A percentile compares a stretch with the other conserved stretches of the same genome.
phyloP scores from a whole-genome alignment of 2,329 filamentous ascomycete genomes.

The Scytalidium sp. region DNA sequence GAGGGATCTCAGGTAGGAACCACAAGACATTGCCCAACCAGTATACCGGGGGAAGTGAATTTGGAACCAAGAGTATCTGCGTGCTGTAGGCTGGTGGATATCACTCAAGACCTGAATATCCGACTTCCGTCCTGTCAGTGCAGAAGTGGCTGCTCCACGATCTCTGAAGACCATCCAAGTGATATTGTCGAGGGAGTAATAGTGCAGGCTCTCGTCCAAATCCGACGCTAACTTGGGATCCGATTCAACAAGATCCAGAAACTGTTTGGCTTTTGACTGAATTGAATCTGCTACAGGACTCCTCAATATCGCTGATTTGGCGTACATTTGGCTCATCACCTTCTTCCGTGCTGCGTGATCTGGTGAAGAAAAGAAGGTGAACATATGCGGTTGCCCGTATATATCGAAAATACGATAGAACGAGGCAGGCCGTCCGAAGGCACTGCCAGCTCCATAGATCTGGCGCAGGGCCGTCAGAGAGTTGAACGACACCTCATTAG shows the following conservation, averaged over 20 bases:
- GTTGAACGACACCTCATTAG: conserved; percentile 30
- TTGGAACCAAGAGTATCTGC: conserved; percentile 45
- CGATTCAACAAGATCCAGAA: conserved; percentile 36
- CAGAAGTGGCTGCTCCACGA: conserved; percentile 37
- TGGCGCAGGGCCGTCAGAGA: conserved; percentile 41
- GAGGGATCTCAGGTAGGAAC: conserved; percentile 26
- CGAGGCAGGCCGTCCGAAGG: conserved; percentile 38
- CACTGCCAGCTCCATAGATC: conserved; percentile 52
- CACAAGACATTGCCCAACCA: conserved; percentile 42
- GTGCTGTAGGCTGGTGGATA: conserved; percentile 43
- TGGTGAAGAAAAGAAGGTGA: conserved; percentile 42
- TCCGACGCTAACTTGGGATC: conserved; percentile 34
- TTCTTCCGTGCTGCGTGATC: conserved; percentile 50
- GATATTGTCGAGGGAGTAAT: conserved; percentile 50
- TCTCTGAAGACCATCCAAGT: conserved; percentile 49
- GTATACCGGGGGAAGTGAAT: conserved; percentile 43
- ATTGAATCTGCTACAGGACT: conserved; percentile 27
- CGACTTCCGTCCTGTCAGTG: conserved; percentile 33
- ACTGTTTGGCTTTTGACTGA: conserved; percentile 36
- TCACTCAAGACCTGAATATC: conserved; percentile 43
- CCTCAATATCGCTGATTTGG: conserved; percentile 43
- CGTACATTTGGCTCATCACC: conserved; percentile 48
- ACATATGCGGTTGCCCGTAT: conserved; percentile 48
- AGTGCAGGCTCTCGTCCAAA: conserved; percentile 48
- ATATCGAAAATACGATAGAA: conserved; percentile 57